Base-by-base conservation (phyloP, 169 alveolate species). In the Babesia sp. region DNA sequence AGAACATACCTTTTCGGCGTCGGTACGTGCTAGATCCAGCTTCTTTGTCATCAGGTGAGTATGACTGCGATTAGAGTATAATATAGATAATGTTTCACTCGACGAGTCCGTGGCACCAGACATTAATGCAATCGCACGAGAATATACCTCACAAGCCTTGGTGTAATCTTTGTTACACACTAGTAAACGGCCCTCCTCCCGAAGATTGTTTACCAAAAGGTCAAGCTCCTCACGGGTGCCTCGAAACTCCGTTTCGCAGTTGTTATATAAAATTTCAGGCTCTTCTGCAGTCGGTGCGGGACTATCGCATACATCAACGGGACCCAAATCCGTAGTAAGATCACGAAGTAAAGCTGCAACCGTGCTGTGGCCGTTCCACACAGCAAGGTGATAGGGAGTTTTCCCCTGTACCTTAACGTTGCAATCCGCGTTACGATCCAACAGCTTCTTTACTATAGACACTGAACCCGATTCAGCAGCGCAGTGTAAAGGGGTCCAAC, bases 401-500 rank as follows among this genome's bases (percentile, higher is more conserved):
- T 68, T 78, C 14, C 73, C 80, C 80, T 78, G 67, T n/a, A 59
- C 57, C 72, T 68, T 58, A 20, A 78, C 33, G 50, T 78, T 78
- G 51, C 78, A 46, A 57, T 88, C 87, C 1, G 93, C 91, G 14
- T 71, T 70, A 28, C 46, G 41, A 18, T 39, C 70, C 8, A 68
- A 54, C 48, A 88, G 79, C 37, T 67, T 69, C 60, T 79, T 72
- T 18, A 74, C 90, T 2, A 88, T 54, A 14, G 74, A 85, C 31
- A 59, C 59, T 36, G 77, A 48, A 0, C 93, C 93, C 50, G 63
- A 55, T 75, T 81, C 90, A 0, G 91, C 78, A 0, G 93, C 93
- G 54, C 90, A 87, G 57, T 88, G 93, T 22, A 88, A 68, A 26
- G 91, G 74, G n/a, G 93, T 70, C 88, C 88, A 80, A n/a, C 88